Conservation (phyloP, 345 rosid species). For the Heritiera littoralis region DNA sequence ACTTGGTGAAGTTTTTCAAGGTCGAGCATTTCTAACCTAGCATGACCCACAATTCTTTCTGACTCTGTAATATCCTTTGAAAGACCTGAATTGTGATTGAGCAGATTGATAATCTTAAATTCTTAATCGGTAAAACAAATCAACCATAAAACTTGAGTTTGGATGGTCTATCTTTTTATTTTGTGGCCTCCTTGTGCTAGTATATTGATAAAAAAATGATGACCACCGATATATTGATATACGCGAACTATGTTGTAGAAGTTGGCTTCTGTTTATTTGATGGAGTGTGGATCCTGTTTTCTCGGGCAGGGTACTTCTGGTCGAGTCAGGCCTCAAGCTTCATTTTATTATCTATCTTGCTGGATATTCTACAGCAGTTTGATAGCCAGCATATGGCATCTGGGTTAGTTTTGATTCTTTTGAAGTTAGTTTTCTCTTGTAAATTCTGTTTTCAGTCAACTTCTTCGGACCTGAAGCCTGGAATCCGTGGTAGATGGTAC, state of each 20-base stretch:
- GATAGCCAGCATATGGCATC: background rate
- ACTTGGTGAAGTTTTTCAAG: slow-evolving; percentile 7
- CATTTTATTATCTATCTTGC: background rate
- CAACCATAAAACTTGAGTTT: slow-evolving; percentile 10
- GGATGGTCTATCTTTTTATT: background rate
- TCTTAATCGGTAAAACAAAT: background rate
- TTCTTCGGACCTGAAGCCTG: background rate
- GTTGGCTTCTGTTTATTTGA: background rate
- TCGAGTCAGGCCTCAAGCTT: background rate
- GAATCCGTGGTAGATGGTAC: background rate
- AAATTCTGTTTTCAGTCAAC: background rate
- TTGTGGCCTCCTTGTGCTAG: background rate
- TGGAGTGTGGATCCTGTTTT: background rate
- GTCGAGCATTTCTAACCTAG: background rate
- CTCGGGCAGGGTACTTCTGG: background rate
- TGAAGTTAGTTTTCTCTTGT: background rate
- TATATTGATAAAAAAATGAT: background rate
- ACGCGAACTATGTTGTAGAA: background rate
- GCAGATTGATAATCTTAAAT: background rate
- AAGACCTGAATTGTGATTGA: background rate
- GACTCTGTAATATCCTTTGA: background rate
- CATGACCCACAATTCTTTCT: background rate
- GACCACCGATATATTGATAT: too few species aligned
- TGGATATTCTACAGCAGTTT: background rate
- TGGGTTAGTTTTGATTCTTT: slow-evolving; percentile 5